These are phyloP conservation scores for Colletotrichum lupini DNA, from an alignment of 2,329 filamentous ascomycete genomes.

Conservation along the genomic window DNA sequence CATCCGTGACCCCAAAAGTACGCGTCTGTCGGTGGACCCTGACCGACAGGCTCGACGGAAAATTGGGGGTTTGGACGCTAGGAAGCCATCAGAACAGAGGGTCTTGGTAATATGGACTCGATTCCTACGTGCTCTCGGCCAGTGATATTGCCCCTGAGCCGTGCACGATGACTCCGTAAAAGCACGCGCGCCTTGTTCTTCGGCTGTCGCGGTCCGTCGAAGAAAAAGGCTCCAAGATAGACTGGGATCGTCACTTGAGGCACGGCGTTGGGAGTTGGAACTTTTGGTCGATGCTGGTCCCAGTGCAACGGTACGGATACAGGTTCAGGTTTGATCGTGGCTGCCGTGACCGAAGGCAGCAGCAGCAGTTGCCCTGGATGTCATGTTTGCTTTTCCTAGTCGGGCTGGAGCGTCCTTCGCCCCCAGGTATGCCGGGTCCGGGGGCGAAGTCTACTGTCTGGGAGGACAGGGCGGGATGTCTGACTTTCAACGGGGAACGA, in stretches of 20 bases:
- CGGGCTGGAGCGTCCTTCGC: background rate
- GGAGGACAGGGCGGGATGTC: background rate
- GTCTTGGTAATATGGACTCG: background rate
- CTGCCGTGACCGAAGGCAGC: background rate
- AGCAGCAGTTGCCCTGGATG: background rate
- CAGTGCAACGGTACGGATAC: background rate
- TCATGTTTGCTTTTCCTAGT: background rate
- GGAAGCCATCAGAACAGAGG: background rate
- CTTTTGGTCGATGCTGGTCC: background rate
- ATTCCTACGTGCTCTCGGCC: background rate
- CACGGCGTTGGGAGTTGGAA: background rate
- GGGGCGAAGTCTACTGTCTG: background rate
- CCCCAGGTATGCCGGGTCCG: background rate
- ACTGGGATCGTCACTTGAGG: background rate
- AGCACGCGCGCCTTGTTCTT: background rate
- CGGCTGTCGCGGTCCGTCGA: background rate
- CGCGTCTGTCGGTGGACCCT: slow-evolving; percentile 9
- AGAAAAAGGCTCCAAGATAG: background rate
- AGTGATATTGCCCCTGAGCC: background rate
- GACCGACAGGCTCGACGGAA: background rate
- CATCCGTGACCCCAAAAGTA: background rate
- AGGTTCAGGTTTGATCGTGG: background rate
- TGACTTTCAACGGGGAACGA: background rate
- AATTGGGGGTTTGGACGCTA: background rate
- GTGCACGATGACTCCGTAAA: background rate